Percentiles rank a stretch among this genome's conserved stretches.
Conservation (phyloP, 2,329 filamentous ascomycete genomes). For the Alternaria gaisen region DNA sequence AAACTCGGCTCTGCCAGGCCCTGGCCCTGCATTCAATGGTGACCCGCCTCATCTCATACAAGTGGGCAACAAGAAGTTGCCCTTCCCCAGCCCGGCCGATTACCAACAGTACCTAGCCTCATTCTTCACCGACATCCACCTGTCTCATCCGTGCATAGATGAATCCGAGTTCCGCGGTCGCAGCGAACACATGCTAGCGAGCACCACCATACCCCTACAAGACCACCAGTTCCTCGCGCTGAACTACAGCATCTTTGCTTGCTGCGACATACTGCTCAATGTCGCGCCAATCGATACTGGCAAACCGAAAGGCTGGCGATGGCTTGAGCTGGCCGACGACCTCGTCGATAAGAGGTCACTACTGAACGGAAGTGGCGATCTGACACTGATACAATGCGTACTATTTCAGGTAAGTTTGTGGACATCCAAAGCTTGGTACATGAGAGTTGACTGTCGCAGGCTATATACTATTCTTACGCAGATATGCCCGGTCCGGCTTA, state of each 20-base stretch:
- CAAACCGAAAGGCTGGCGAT: conserved; percentile 40
- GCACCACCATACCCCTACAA: conserved; percentile 20
- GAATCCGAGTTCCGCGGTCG: conserved; percentile 37
- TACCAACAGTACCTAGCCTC: conserved; percentile 36
- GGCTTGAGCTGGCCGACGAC: conserved; percentile 41
- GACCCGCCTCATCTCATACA: conserved; percentile 23
- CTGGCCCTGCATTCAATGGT: background rate
- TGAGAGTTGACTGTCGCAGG: conserved; percentile 26
- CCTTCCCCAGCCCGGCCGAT: conserved; percentile 32
- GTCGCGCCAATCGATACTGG: conserved; percentile 5
- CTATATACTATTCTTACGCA: conserved; percentile 35
- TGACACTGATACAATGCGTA: conserved; percentile 40
- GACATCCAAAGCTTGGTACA: background rate
- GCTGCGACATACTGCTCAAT: conserved; percentile 25
- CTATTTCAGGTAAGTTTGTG: conserved; percentile 35
- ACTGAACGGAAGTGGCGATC: conserved; percentile 29
- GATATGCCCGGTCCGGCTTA: conserved; percentile 43
- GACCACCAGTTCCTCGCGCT: conserved; percentile 41
- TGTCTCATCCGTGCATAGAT: conserved; percentile 42
- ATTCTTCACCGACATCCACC: conserved; percentile 42
- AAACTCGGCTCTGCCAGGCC: conserved; percentile 3
- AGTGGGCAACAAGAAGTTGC: conserved; percentile 26
- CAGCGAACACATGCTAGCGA: conserved; percentile 35
- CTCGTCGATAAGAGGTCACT: conserved; percentile 37
- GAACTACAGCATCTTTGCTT: conserved; percentile 44